phyloP scores from a whole-genome alignment of 75 land plant genomes.

The Picea sitchensis region DNA sequence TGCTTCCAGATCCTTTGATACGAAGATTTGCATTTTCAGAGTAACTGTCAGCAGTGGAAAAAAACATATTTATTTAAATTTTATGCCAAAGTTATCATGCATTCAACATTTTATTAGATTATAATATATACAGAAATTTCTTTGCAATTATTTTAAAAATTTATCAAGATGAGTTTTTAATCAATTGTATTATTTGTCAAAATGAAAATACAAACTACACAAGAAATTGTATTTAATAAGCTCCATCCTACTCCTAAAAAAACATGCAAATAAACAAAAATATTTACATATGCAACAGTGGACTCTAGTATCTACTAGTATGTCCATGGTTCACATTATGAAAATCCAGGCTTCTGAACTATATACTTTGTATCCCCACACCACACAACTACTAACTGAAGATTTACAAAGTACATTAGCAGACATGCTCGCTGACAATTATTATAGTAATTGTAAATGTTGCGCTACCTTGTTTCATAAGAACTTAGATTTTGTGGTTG shows the following conservation, averaged over 20 bases:
- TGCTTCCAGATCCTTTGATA: slow-evolving; percentile 13
- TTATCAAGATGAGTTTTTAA: too few species aligned
- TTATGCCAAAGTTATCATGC: background rate
- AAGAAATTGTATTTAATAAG: background rate
- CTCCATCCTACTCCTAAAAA: background rate
- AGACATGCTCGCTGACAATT: background rate
- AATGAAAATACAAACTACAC: background rate
- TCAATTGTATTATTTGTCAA: background rate
- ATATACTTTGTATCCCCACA: background rate
- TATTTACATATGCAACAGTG: background rate
- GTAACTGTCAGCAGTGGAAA: slow-evolving; percentile 25
- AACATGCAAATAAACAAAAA: background rate
- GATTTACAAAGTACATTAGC: background rate
- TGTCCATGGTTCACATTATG: too few species aligned
- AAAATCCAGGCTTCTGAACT: background rate
- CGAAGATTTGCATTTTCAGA: slow-evolving; percentile 50
- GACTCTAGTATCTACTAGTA: background rate
- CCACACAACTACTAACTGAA: background rate
- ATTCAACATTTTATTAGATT: too few species aligned
- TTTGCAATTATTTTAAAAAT: too few species aligned
- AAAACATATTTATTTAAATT: background rate
- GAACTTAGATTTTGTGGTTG: background rate
- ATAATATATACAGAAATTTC: too few species aligned
- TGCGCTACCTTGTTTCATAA: background rate
- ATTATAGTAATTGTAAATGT: background rate